Percentiles rank a stretch among this genome's conserved stretches.
These are phyloP conservation scores for Penicillium manginii DNA, from an alignment of 495 filamentous ascomycete genomes.

Conservation along the genomic window DNA sequence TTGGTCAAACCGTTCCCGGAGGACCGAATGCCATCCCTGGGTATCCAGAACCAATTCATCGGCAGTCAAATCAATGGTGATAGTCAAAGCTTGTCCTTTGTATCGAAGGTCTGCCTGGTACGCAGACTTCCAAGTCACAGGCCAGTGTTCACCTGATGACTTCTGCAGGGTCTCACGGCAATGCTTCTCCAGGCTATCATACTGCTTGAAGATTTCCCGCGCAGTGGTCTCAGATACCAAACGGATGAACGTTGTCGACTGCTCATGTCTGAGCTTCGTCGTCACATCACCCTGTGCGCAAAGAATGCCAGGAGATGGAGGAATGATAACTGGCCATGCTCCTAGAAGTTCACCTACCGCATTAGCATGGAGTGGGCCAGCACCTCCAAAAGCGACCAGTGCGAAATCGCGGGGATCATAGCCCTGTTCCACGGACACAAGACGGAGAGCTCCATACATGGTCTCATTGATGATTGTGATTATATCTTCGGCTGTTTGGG, in stretches of 20 bases:
- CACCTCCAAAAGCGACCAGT: constrained; percentile 55
- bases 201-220: constrained; percentile 28
- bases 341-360: constrained; percentile 51
- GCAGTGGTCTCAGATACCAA: constrained; percentile 34
- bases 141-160: constrained; percentile 20
- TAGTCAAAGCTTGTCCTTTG: constrained; percentile 51
- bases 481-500: constrained; percentile 51
- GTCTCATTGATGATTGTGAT: constrained; percentile 54
- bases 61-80: constrained; percentile 42
- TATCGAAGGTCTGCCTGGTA: constrained; percentile 54
- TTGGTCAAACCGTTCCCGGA: constrained; percentile 42
- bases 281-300: constrained; percentile 55
- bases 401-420: constrained; percentile 57
- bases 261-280: constrained; percentile 50
- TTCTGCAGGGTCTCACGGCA: constrained; percentile 24
- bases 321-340: constrained; percentile 55
- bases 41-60: constrained; percentile 32
- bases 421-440: constrained; percentile 56
- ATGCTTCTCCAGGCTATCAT: constrained; percentile 23
- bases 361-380: constrained; percentile 54
- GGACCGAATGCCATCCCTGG: constrained; percentile 20
- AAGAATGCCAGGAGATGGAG: constrained; percentile 52
- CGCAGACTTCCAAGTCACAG: constrained; percentile 29
- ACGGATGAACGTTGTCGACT: constrained; percentile 48
- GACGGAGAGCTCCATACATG: constrained; percentile 54